A percentile compares a stretch with the other conserved stretches of the same genome.
phyloP scores from a whole-genome alignment of 768 basidiomycete species.

The Pleurotus giganteus region DNA sequence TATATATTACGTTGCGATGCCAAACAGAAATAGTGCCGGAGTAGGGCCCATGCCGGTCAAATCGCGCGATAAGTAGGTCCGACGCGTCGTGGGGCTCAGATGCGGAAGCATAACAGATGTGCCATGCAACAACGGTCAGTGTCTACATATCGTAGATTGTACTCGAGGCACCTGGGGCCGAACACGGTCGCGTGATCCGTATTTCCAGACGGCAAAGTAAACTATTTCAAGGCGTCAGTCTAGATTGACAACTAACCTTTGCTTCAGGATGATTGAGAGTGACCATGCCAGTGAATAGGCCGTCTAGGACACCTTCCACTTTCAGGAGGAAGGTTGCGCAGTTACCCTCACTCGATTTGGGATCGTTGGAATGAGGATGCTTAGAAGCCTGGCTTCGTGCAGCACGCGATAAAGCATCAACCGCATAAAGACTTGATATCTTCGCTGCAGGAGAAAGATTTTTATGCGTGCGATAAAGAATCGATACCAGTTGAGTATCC shows the following conservation, averaged over 20 bases:
- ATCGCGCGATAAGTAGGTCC: not conserved
- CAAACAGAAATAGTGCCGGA: constrained; percentile 1
- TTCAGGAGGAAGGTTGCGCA: constrained; percentile 84
- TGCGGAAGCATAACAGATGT: not conserved
- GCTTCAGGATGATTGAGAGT: constrained; percentile 62
- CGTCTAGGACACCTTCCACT: constrained; percentile 87
- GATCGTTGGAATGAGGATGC: constrained; percentile 54
- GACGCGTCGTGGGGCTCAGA: not conserved
- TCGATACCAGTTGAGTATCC: constrained; percentile 85
- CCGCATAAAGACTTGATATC: constrained; percentile 86
- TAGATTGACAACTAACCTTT: constrained; percentile 67
- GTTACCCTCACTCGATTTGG: constrained; percentile 59
- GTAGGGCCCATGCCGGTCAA: not conserved
- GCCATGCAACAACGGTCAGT: not conserved
- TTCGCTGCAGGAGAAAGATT: constrained; percentile 66
- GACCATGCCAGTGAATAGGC: constrained; percentile 84
- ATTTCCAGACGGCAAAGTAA: not conserved
- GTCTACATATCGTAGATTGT: constrained; percentile 9
- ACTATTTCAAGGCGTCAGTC: constrained; percentile 8
- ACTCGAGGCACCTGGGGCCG: not conserved
- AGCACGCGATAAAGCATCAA: constrained; percentile 90
- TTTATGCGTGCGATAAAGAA: constrained; percentile 88
- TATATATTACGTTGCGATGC: constrained; percentile 6
- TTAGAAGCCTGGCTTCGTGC: constrained; percentile 70
- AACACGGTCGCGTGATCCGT: not conserved